Evolutionary conservation across 306 rosid genomes (phyloP), one percentile per base, ranked within the genome.

Genomic region (Macrotyloma uniflorum): DNA sequence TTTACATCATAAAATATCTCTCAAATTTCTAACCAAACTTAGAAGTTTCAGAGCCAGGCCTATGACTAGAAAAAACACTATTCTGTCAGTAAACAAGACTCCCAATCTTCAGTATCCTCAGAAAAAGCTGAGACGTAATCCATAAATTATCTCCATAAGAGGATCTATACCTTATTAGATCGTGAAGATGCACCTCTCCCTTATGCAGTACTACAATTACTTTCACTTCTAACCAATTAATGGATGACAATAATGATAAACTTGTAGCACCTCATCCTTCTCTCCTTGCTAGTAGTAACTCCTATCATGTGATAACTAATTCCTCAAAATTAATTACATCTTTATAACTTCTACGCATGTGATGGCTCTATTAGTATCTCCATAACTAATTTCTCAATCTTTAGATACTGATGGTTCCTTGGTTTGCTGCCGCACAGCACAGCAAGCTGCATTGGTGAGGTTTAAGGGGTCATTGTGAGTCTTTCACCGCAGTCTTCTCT

Each of bases 31-130:
- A 53, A 82, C 43, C 45, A 75, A 64, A 55, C 28, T 36, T 11
- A 18, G 10, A 55, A 45, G 54, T 15, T 51, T 78, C 43, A 24
- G 24, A 74, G 24, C 5, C 70, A 63, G 61, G 14, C 20, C 12
- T 51, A n/a, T 18, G 68, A 68, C 74, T 45, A 32, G 16, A 19
- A 19, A 77, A 45, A 65, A 67, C n/a, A n/a, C 54, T 9, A 65
- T 19, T 20, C 43, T 18, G 70, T 65, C 77, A 84, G 33, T n/a
- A 45, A 54, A 70, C 66, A 54, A 51, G 63, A 45, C 33, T 46
- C 66, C 36, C 69, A 61, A 14, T 75, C 66, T 5, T 8, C 18
- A 49, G 18, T 51, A 46, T 47, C 43, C 40, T 36, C n/a, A 24
- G 35, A 45, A 13, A 45, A 14, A 3, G 0, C 4, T 3, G 50